These are phyloP conservation scores for Hypoxylon sp. DNA, from an alignment of 2,329 filamentous ascomycete genomes.

Conservation along the genomic window DNA sequence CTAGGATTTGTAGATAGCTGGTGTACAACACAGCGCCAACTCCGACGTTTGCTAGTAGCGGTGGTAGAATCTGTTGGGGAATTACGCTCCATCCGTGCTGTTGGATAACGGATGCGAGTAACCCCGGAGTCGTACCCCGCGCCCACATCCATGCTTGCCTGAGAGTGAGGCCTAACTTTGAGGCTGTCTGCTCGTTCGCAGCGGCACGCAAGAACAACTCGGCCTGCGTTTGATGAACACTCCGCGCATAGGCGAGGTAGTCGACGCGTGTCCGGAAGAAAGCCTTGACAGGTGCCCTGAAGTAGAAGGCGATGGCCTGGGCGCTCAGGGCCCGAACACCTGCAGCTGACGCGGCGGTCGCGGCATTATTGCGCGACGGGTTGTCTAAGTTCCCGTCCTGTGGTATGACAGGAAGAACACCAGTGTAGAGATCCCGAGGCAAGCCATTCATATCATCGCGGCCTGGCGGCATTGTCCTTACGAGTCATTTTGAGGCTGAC, in stretches of 20 bases:
- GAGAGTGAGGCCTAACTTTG: constrained; percentile 54
- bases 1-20: constrained; percentile 79
- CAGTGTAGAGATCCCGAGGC: constrained; percentile 51
- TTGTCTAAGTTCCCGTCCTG: constrained; percentile 62
- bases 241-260: constrained; percentile 75
- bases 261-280: constrained; percentile 94
- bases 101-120: constrained; percentile 76
- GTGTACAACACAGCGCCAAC: constrained; percentile 84
- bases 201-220: constrained; percentile 57
- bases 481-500: constrained; percentile 50
- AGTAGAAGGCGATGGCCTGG: constrained; percentile 90
- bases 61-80: constrained; percentile 82
- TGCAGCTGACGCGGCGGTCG: constrained; percentile 85
- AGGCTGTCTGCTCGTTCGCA: constrained; percentile 55
- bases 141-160: constrained; percentile 65
- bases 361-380: constrained; percentile 67
- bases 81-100: constrained; percentile 82
- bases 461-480: constrained; percentile 52
- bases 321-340: constrained; percentile 87
- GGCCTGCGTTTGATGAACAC: constrained; percentile 64
- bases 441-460: constrained; percentile 49
- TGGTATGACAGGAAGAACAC: constrained; percentile 64
- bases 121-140: constrained; percentile 77
- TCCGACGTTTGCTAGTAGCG: constrained; percentile 79
- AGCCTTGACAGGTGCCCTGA: constrained; percentile 89